Evolutionary conservation across 1,139 yeast species (phyloP).

Genomic region (Yarrowia galli): DNA sequence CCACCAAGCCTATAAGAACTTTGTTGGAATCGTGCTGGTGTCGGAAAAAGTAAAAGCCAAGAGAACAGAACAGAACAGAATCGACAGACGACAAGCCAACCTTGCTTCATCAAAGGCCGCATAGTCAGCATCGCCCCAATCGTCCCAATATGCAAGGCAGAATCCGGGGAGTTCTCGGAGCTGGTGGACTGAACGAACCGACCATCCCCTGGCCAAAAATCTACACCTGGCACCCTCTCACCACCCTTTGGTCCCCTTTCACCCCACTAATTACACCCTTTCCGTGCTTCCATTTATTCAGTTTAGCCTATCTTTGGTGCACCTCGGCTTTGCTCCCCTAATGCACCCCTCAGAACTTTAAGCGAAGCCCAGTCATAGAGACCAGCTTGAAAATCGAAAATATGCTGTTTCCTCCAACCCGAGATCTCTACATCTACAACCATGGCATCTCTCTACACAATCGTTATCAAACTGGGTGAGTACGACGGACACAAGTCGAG

Average conservation of each 20-base stretch:
- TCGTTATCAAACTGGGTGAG: constrained; percentile 71
- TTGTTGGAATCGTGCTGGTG: neutral
- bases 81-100: neutral
- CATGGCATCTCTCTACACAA: constrained; percentile 53
- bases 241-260: neutral
- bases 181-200: neutral
- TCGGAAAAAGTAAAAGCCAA: neutral
- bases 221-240: neutral
- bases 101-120: constrained; percentile 12
- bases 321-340: constrained; percentile 35
- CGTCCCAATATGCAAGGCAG: neutral
- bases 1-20: no score
- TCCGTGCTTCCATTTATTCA: neutral
- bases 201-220: neutral
- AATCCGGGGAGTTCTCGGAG: neutral
- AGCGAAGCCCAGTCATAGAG: constrained; percentile 13
- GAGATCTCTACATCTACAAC: constrained; percentile 28
- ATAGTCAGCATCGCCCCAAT: neutral
- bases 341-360: constrained; percentile 37
- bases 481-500: neutral
- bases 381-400: neutral
- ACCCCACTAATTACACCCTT: neutral
- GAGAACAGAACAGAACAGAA: neutral
- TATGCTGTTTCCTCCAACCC: constrained; percentile 6
- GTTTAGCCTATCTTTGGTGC: constrained; percentile 33